Evolutionary conservation across 2,329 filamentous ascomycete species (phyloP).

Genomic region (Triangularia setosa): DNA sequence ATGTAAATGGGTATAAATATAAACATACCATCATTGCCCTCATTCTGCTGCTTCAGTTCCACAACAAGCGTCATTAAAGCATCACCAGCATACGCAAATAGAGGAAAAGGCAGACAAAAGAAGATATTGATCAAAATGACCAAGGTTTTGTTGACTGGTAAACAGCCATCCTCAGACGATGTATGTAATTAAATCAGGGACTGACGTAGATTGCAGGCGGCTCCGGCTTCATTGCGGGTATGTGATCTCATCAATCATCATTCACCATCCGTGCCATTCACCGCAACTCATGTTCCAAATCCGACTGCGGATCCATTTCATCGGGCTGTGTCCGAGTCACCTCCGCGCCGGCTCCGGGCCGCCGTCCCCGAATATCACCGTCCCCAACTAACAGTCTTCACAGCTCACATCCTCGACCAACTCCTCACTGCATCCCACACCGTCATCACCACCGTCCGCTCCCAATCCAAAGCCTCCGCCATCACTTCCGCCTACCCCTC

Average conservation of each 20-base stretch:
- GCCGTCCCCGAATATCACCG: neutral
- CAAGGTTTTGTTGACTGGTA: constrained; percentile 46
- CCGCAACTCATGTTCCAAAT: neutral
- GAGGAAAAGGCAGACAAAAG: neutral
- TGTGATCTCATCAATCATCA: constrained; percentile 14
- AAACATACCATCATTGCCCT: neutral
- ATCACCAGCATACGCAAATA: neutral
- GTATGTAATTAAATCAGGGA: no score
- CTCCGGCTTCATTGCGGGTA: constrained; percentile 51
- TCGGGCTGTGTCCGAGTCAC: neutral
- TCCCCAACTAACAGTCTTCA: constrained; percentile 3
- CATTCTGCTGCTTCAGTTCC: neutral
- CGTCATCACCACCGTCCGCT: constrained; percentile 55
- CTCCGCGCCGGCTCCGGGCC: neutral
- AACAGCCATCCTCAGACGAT: no score
- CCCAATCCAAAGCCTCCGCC: constrained; percentile 49
- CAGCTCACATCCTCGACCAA: constrained; percentile 53
- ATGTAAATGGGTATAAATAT: neutral
- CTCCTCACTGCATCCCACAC: constrained; percentile 48
- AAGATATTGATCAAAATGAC: constrained; percentile 37
- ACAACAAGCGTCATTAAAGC: neutral
- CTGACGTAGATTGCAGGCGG: constrained; percentile 35
- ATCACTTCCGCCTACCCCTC: constrained; percentile 47
- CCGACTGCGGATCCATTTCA: neutral
- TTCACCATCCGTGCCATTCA: neutral